Evolutionary conservation across 2,329 filamentous ascomycete genomes (phyloP), one percentile per base, ranked within the genome.

Genomic region (Curvularia spicifera): DNA sequence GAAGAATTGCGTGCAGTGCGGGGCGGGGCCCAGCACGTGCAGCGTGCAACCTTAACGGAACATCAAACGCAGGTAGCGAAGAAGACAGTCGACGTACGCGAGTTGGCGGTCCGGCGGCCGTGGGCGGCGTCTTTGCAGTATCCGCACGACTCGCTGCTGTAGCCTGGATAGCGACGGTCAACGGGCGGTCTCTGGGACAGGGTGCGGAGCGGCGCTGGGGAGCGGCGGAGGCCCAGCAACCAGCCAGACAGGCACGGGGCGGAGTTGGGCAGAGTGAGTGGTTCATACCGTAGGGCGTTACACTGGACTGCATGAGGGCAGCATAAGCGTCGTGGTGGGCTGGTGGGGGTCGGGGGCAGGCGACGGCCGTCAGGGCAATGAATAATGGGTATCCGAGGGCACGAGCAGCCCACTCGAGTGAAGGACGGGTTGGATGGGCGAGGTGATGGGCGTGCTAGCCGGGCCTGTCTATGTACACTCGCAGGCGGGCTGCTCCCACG

Each of bases 101-200:
- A 82, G 65, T 80, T 71, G 62, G 78, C 76, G 68, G 73, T 79
- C 69, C 80, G 78, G 70, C 76, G 75, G 79, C 79, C 80, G 73
- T 77, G 76, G 45, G 78, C 71, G 63, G 75, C 72, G 61, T 76
- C 71, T 76, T 82, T 82, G 77, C 81, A 83, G 69, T 83, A 83
- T 53, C 81, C 81, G 70, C 81, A 83, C 59, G 79, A 78, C 65
- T 80, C 77, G 58, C 73, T 74, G 64, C 80, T 78, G 70, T 82
- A 83, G 69, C 81, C 81, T 82, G 56, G 49, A 60, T 55, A 52
- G 52, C 53, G 52, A 60, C 51, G 51, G 71, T 75, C 64, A 73
- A 67, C 66, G 52, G 10, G 37, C 13, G 43, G 29, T 37, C 50
- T 57, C 43, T 13, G 5, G 58, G 56, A 54, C 45, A 56, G 54